These are phyloP conservation scores for Chaetomium olivaceum DNA, from an alignment of 2,329 filamentous ascomycete genomes.

Conservation along the genomic window DNA sequence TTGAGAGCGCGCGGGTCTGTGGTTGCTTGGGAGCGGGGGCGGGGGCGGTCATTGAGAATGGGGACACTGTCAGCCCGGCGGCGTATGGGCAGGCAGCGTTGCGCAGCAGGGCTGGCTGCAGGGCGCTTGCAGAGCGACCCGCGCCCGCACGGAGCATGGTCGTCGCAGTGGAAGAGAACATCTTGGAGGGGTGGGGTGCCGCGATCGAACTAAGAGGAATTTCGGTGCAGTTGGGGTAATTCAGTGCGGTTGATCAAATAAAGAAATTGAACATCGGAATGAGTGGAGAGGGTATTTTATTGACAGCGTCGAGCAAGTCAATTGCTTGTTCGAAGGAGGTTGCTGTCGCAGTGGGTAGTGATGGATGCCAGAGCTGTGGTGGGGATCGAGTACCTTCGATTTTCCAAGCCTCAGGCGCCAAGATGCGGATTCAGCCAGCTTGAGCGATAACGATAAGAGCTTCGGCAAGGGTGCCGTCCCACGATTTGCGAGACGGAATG, in stretches of 20 bases:
- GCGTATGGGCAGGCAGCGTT: slow-evolving; percentile 38
- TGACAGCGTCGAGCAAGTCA: slow-evolving; percentile 11
- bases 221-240: not conserved
- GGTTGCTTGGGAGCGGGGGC: slow-evolving; percentile 23
- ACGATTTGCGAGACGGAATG: not conserved
- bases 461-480: not conserved
- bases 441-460: slow-evolving; percentile 22
- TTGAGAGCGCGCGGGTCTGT: slow-evolving; percentile 25
- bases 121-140: slow-evolving; percentile 32
- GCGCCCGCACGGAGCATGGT: slow-evolving; percentile 39
- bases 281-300: not conserved
- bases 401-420: slow-evolving; percentile 25
- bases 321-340: slow-evolving; percentile 8
- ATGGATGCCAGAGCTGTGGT: slow-evolving; percentile 24
- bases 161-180: slow-evolving; percentile 38
- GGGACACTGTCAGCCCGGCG: slow-evolving; percentile 29
- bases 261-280: not conserved
- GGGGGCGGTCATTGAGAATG: slow-evolving; percentile 27
- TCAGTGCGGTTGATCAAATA: not conserved
- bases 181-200: slow-evolving; percentile 20
- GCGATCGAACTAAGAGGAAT: not conserved
- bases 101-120: slow-evolving; percentile 36
- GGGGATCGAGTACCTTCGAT: slow-evolving; percentile 17
- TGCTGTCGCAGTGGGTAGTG: slow-evolving; percentile 1
- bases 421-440: not conserved